Base-by-base conservation (phyloP, 352 stramenopile genomes). In the Phytopythium sindhum region DNA sequence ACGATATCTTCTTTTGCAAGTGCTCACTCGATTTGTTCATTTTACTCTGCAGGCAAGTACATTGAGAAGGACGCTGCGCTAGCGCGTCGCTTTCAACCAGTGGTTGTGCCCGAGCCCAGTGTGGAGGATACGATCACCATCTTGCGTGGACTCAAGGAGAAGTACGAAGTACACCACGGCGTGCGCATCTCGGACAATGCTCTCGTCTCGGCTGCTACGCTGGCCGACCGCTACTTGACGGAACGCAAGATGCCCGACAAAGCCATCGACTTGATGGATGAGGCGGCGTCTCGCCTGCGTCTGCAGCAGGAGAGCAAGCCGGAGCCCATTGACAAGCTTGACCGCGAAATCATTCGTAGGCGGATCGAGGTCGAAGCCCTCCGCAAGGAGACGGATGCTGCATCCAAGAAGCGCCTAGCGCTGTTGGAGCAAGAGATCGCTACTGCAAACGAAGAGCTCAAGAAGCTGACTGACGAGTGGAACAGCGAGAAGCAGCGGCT, bases 61-160 rank as follows among this genome's bases (percentile, higher is more conserved):
- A 98, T 99, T 73, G 96, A 99, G 80, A 98, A 98, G 66, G 97
- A 99, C 70, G 98, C 97, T 54, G 97, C 97, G 5, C 65, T 99
- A 33, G 97, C 98, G 41, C 81, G 97, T 56, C 80, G 97, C 14
- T 99, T 99, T 74, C 97, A 99, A 77, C 91, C 98, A n/a, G 96
- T 99, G 28, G 74, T 98, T 23, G 91, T 99, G 45, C 85, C 93
- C 24, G 91, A 99, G 72, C 96, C 97, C 17, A 96, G 70, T 58
- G 91, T 98, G 14, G 92, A 98, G 65, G 95, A 98, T 67, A 98
- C 97, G 17, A 85, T 99, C 39, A 97, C 85, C 47, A 99, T 99
- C 63, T 74, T 99, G 29, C 81, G 96, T 42, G 97, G 96, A 12
- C 66, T 99, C 7, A 99, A 98, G 73, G 93, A 98, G 57, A 91